phyloP scores from a whole-genome alignment of 2,329 filamentous ascomycete species.

The Lachnum nothofagi region DNA sequence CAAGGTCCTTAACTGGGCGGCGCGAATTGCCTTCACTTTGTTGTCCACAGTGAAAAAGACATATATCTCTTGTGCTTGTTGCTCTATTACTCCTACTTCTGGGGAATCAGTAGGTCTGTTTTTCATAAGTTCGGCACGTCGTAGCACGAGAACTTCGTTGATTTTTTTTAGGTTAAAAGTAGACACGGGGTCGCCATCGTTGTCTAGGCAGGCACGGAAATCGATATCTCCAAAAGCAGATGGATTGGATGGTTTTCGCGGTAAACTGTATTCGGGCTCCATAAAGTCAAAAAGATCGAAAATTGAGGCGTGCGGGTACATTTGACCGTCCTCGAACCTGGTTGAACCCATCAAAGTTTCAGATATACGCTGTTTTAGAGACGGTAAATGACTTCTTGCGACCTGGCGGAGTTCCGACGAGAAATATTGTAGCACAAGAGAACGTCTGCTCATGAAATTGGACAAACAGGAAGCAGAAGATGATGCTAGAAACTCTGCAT shows the following conservation, averaged over 20 bases:
- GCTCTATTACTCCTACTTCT: constrained; percentile 47
- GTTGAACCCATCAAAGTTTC: constrained; percentile 75
- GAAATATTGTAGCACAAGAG: constrained; percentile 77
- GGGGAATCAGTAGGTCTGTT: constrained; percentile 47
- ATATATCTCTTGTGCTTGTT: constrained; percentile 56
- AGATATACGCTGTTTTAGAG: constrained; percentile 62
- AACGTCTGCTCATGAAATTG: constrained; percentile 72
- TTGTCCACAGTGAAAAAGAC: constrained; percentile 61
- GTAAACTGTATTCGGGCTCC: constrained; percentile 51
- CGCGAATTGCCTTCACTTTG: constrained; percentile 51
- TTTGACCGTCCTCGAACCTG: constrained; percentile 57
- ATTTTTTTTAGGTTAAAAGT: constrained; percentile 68
- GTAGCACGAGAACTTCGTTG: constrained; percentile 67
- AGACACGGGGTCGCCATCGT: constrained; percentile 50
- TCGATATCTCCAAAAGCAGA: constrained; percentile 62
- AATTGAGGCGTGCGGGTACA: constrained; percentile 63
- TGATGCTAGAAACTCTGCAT: constrained; percentile 63
- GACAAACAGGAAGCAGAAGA: constrained; percentile 25
- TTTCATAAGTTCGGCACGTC: constrained; percentile 56
- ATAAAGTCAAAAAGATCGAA: constrained; percentile 95
- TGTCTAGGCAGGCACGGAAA: constrained; percentile 58
- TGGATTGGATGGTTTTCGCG: constrained; percentile 47
- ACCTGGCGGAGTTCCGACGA: constrained; percentile 78
- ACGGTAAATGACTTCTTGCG: constrained; percentile 63
- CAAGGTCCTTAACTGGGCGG: constrained; percentile 59